Conservation (phyloP, 108 stramenopile species). For the Thalassiosira profunda region DNA sequence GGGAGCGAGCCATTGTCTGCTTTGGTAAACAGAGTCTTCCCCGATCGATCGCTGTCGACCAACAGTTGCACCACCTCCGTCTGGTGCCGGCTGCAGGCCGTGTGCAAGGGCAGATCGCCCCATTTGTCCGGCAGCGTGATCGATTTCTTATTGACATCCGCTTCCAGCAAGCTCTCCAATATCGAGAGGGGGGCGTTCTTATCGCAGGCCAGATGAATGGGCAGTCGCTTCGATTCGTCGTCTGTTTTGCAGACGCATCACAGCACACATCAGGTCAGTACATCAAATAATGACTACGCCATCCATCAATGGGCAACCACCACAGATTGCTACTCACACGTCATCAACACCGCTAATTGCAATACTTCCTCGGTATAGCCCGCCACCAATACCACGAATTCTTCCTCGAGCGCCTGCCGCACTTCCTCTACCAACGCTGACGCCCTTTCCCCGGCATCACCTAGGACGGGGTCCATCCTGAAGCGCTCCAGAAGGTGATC, state of each 20-base stretch:
- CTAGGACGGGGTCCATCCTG: constrained; percentile 19
- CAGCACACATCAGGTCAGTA: too few species aligned
- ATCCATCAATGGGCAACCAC: too few species aligned
- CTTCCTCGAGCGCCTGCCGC: constrained; percentile 40
- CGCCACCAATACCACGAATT: constrained; percentile 57
- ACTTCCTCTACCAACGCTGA: constrained; percentile 27
- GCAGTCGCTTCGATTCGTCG: constrained; percentile 50
- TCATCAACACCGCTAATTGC: constrained; percentile 50
- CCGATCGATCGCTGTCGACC: constrained; percentile 54
- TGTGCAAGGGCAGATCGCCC: constrained; percentile 52
- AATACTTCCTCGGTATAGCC: constrained; percentile 47
- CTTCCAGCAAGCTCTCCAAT: constrained; percentile 52
- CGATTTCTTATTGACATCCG: constrained; percentile 50
- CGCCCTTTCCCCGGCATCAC: not conserved
- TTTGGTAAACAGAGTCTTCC: constrained; percentile 44
- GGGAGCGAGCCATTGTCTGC: constrained; percentile 61
- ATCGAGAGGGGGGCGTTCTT: constrained; percentile 68
- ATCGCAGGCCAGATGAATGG: constrained; percentile 72
- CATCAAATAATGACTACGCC: too few species aligned
- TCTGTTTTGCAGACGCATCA: too few species aligned
- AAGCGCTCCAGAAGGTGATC: constrained; percentile 39
- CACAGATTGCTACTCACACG: too few species aligned
- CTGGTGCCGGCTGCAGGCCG: constrained; percentile 36
- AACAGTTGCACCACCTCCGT: constrained; percentile 55
- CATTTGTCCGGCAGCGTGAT: constrained; percentile 59